Conservation (phyloP, 2,329 filamentous ascomycete genomes). For the Cryphonectria radicalis region DNA sequence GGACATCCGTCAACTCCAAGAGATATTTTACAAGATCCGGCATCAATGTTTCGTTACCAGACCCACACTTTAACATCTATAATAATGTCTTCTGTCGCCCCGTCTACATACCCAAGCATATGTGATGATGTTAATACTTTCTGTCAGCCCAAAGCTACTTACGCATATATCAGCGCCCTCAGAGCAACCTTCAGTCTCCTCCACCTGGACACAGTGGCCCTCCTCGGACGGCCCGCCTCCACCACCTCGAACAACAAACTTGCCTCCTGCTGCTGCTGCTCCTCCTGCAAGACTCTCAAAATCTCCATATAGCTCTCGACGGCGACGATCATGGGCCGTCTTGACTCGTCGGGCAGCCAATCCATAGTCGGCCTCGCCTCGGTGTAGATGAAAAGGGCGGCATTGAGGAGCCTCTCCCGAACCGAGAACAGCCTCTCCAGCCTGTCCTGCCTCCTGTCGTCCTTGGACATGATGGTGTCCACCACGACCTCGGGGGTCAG, state of each 20-base stretch:
- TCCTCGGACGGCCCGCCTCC: constrained; percentile 22
- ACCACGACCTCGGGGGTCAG: constrained; percentile 60
- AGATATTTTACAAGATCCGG: neutral
- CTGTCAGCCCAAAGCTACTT: neutral
- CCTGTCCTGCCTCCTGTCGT: neutral
- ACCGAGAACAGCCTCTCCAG: constrained; percentile 44
- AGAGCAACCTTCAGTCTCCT: constrained; percentile 31
- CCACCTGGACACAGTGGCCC: constrained; percentile 31
- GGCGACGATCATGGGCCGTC: constrained; percentile 45
- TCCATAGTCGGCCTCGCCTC: constrained; percentile 61
- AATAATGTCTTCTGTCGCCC: neutral
- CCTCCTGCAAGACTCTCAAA: constrained; percentile 31
- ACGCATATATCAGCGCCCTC: constrained; percentile 28
- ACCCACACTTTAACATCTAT: neutral
- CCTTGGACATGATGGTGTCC: constrained; percentile 51
- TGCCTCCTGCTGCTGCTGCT: constrained; percentile 14
- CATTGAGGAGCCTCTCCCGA: constrained; percentile 58
- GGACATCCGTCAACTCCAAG: neutral
- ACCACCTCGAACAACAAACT: neutral
- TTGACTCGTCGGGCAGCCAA: constrained; percentile 61
- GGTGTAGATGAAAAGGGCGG: constrained; percentile 64
- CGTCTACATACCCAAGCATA: neutral
- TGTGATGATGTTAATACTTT: neutral
- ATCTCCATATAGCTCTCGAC: constrained; percentile 36
- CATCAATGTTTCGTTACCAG: neutral